These are phyloP conservation scores for Allantophomopsis cytisporea DNA, from an alignment of 2,329 filamentous ascomycete genomes.

Conservation along the genomic window DNA sequence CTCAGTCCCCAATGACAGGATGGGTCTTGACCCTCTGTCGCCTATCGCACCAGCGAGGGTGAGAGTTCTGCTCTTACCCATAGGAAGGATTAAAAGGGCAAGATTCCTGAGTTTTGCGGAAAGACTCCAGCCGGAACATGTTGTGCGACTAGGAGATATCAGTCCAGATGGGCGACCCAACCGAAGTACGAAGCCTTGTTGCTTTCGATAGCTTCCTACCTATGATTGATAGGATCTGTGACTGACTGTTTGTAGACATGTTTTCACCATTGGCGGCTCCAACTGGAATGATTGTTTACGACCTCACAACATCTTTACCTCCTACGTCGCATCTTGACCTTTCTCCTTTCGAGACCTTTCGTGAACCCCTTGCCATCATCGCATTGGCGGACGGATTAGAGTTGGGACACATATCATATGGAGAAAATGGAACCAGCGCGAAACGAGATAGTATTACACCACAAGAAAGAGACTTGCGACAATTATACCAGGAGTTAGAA, in stretches of 20 bases:
- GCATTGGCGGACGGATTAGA: slow-evolving; percentile 75
- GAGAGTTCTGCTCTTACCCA: slow-evolving; percentile 72
- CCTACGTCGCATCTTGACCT: slow-evolving; percentile 68
- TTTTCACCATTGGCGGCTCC: slow-evolving; percentile 87
- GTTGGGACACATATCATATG: slow-evolving; percentile 39
- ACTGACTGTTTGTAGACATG: slow-evolving; percentile 49
- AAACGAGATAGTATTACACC: slow-evolving; percentile 31
- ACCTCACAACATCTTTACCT: slow-evolving; percentile 68
- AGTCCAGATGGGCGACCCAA: slow-evolving; percentile 74
- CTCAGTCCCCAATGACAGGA: slow-evolving; percentile 37
- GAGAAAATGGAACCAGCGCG: slow-evolving; percentile 38
- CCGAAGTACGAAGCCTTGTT: slow-evolving; percentile 48
- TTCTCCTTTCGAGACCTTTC: slow-evolving; percentile 80
- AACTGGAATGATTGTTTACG: slow-evolving; percentile 74
- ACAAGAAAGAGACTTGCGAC: slow-evolving; percentile 41
- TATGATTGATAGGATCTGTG: slow-evolving; percentile 1
- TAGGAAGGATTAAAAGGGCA: slow-evolving; percentile 73
- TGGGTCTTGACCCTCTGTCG: slow-evolving; percentile 81
- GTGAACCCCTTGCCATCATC: slow-evolving; percentile 72
- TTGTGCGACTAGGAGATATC: slow-evolving; percentile 75
- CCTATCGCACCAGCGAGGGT: slow-evolving; percentile 86
- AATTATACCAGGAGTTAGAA: slow-evolving; percentile 54
- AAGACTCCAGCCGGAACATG: slow-evolving; percentile 64
- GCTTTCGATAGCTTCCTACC: slow-evolving; percentile 1
- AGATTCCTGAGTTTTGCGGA: slow-evolving; percentile 70